Percentiles rank a stretch among this genome's conserved stretches.
These are phyloP conservation scores for Apiospora aurea DNA, from an alignment of 2,329 filamentous ascomycete species.

Conservation along the genomic window DNA sequence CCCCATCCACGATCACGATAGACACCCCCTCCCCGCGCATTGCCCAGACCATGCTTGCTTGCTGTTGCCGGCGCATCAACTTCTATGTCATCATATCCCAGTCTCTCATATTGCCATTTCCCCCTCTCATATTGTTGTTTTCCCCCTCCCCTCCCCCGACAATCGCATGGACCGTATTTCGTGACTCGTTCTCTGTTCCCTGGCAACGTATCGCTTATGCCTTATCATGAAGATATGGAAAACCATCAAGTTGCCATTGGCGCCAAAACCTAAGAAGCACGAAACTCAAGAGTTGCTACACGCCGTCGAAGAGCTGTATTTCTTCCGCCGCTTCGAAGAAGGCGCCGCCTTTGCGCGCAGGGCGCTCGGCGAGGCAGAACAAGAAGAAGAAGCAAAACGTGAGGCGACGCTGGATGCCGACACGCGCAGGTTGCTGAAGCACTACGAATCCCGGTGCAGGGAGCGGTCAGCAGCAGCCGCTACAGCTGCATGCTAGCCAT, in stretches of 20 bases:
- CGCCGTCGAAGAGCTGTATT: conserved; percentile 66
- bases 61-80: background rate
- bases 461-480: conserved; percentile 35
- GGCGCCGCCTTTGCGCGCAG: conserved; percentile 50
- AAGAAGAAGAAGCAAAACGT: conserved; percentile 33
- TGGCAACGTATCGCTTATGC: background rate
- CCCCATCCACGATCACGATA: background rate
- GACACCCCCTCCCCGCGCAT: background rate
- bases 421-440: conserved; percentile 46
- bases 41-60: background rate
- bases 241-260: conserved; percentile 50
- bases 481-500: background rate
- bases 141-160: background rate
- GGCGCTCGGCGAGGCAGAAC: conserved; percentile 40
- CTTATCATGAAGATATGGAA: conserved; percentile 50
- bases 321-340: conserved; percentile 55
- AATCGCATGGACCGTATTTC: background rate
- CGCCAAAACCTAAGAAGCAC: conserved; percentile 48
- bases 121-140: background rate
- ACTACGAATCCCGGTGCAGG: conserved; percentile 53
- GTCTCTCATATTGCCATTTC: too few species aligned
- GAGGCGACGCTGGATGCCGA: conserved; percentile 51
- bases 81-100: background rate
- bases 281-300: conserved; percentile 59
- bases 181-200: conserved; percentile 5